phyloP scores from a whole-genome alignment of 2,329 filamentous ascomycete genomes.

The Ophiocordyceps robertsii region DNA sequence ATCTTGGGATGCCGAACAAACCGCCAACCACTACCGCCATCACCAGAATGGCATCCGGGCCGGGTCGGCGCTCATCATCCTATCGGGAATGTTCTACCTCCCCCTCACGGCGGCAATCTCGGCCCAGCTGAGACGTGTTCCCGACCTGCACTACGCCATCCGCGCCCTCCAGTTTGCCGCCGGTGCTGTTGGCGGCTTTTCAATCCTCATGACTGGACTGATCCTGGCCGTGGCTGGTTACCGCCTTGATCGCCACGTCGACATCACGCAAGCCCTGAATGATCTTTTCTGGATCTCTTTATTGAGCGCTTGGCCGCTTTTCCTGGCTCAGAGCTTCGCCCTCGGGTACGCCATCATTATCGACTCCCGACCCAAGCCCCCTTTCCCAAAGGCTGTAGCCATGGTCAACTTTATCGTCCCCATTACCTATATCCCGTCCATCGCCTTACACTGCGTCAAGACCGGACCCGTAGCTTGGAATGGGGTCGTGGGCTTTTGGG shows the following conservation, averaged over 20 bases:
- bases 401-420: conserved; percentile 6
- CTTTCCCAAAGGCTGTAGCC: conserved; percentile 6
- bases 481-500: conserved; percentile 4
- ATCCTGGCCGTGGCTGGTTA: conserved; percentile 4
- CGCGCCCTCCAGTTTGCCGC: not conserved
- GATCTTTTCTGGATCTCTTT: conserved; percentile 6
- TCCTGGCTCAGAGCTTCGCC: conserved; percentile 5
- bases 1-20: conserved; percentile 1
- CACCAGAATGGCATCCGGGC: conserved; percentile 3
- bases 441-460: conserved; percentile 4
- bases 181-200: not conserved
- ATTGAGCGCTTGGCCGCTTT: conserved; percentile 5
- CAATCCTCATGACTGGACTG: conserved; percentile 1
- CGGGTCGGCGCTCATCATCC: not conserved
- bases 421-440: conserved; percentile 1
- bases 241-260: conserved; percentile 4
- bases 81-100: not conserved
- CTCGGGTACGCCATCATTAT: conserved; percentile 6
- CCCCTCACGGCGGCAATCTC: not conserved
- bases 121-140: conserved; percentile 3
- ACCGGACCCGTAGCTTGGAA: conserved; percentile 6
- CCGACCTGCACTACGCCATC: not conserved
- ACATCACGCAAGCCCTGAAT: conserved; percentile 6
- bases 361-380: conserved; percentile 4
- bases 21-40: conserved; percentile 1